Conservation (phyloP, 2,329 filamentous ascomycete species). For the Penicillium vulpinum region DNA sequence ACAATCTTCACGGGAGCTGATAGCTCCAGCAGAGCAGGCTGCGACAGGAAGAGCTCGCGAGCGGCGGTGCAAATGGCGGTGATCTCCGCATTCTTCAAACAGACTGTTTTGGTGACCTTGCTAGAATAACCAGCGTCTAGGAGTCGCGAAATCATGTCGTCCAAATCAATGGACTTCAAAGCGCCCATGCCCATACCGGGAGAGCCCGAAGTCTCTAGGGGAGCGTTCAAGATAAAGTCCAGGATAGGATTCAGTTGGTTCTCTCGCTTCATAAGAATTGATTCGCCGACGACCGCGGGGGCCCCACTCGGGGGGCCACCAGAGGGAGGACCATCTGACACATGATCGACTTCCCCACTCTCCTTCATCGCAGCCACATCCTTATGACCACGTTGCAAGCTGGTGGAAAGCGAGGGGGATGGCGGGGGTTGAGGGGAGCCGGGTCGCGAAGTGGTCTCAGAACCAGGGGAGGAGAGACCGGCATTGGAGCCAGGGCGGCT, state of each 20-base stretch:
- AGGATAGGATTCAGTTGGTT: slow-evolving; percentile 68
- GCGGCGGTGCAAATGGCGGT: slow-evolving; percentile 87
- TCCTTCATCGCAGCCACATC: slow-evolving; percentile 79
- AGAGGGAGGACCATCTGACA: slow-evolving; percentile 84
- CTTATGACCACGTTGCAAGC: slow-evolving; percentile 70
- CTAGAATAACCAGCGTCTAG: slow-evolving; percentile 93
- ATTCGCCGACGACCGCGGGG: slow-evolving; percentile 74
- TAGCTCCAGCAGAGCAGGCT: slow-evolving; percentile 88
- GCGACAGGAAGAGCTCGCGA: slow-evolving; percentile 83
- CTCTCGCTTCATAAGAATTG: slow-evolving; percentile 82
- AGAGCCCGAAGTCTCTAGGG: slow-evolving; percentile 47
- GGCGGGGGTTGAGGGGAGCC: slow-evolving; percentile 66
- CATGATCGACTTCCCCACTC: slow-evolving; percentile 87
- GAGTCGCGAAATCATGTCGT: slow-evolving; percentile 94
- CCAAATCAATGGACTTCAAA: slow-evolving; percentile 87
- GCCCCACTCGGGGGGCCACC: slow-evolving; percentile 58
- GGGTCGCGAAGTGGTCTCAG: slow-evolving; percentile 49
- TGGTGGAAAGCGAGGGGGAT: slow-evolving; percentile 80
- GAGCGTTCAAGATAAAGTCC: slow-evolving; percentile 49
- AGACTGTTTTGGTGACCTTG: slow-evolving; percentile 97
- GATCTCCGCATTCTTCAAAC: slow-evolving; percentile 96
- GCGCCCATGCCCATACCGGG: slow-evolving; percentile 79
- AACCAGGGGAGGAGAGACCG: slow-evolving; percentile 34
- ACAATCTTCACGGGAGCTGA: slow-evolving; percentile 97
- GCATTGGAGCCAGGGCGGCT: slow-evolving; percentile 47